These are phyloP conservation scores for Phialophora chinensis DNA, from an alignment of 2,329 filamentous ascomycete species.

Conservation along the genomic window DNA sequence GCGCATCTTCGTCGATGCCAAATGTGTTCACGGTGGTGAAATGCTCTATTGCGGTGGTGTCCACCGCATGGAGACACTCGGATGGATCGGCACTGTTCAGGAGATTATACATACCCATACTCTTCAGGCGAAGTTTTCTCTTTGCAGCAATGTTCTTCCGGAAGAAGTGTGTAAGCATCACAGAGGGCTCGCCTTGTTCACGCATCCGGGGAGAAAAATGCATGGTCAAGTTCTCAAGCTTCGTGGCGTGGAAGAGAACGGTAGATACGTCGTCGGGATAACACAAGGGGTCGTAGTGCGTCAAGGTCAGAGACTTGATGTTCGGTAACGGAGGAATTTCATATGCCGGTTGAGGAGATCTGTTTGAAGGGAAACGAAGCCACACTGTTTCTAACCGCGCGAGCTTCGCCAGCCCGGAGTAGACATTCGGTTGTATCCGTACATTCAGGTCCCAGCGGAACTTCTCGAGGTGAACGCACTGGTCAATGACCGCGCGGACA, in stretches of 20 bases:
- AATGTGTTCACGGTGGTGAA: constrained; percentile 62
- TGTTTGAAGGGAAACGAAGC: constrained; percentile 61
- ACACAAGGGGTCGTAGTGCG: constrained; percentile 68
- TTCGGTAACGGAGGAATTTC: constrained; percentile 63
- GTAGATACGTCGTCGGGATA: constrained; percentile 68
- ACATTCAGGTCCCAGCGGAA: constrained; percentile 68
- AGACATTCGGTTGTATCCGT: constrained; percentile 65
- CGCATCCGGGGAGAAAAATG: constrained; percentile 69
- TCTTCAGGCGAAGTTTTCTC: constrained; percentile 55
- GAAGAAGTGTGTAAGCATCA: constrained; percentile 62
- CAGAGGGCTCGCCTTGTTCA: constrained; percentile 62
- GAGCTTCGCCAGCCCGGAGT: constrained; percentile 60
- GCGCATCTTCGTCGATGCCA: constrained; percentile 47
- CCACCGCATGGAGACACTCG: constrained; percentile 54
- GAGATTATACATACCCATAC: constrained; percentile 63
- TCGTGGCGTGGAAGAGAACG: constrained; percentile 60
- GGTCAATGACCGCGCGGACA: constrained; percentile 64
- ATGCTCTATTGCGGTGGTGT: constrained; percentile 52
- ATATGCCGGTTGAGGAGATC: constrained; percentile 63
- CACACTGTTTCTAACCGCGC: constrained; percentile 60
- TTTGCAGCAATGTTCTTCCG: constrained; percentile 59
- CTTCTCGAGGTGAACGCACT: constrained; percentile 60
- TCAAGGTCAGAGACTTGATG: constrained; percentile 59
- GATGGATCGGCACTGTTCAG: constrained; percentile 58
- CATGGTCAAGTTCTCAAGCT: constrained; percentile 60